phyloP scores from a whole-genome alignment of 805 yeast species.

The Yarrowia bubula region DNA sequence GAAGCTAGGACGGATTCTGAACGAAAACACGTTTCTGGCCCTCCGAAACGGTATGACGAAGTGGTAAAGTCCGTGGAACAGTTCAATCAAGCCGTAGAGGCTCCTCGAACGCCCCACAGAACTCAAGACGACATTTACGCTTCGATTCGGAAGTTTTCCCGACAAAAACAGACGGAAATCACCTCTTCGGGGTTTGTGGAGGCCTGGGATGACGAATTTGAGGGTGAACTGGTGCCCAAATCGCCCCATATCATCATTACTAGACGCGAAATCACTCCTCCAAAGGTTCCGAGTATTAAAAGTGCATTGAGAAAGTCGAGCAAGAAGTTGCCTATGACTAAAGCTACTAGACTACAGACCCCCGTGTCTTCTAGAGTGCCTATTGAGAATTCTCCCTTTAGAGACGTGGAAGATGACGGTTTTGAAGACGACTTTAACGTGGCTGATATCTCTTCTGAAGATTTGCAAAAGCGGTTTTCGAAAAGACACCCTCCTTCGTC shows the following conservation, averaged over 20 bases:
- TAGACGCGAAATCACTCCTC: conserved; percentile 41
- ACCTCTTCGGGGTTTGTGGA: conserved; percentile 16
- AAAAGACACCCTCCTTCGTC: background rate
- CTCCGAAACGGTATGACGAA: conserved; percentile 8
- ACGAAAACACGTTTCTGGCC: conserved; percentile 12
- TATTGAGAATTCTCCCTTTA: conserved; percentile 14
- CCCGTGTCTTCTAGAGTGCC: conserved; percentile 16
- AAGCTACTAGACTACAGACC: background rate
- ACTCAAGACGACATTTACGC: conserved; percentile 13
- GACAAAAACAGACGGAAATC: conserved; percentile 17
- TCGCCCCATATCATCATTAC: conserved; percentile 44
- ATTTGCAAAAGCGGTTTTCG: conserved; percentile 1
- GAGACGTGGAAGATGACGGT: conserved; percentile 16
- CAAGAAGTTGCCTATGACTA: background rate
- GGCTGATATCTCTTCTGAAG: conserved; percentile 8
- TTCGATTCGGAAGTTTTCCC: conserved; percentile 5
- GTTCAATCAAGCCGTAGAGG: conserved; percentile 21
- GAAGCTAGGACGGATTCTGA: conserved; percentile 26
- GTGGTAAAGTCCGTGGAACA: conserved; percentile 21
- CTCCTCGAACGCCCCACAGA: background rate
- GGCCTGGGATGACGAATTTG: conserved; percentile 26
- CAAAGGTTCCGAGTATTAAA: conserved; percentile 30
- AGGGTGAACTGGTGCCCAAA: conserved; percentile 10
- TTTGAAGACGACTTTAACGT: conserved; percentile 15
- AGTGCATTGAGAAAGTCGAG: background rate